Base-by-base conservation (phyloP, 1,284 basidiomycete genomes). In the Xerocomus alliaceus region DNA sequence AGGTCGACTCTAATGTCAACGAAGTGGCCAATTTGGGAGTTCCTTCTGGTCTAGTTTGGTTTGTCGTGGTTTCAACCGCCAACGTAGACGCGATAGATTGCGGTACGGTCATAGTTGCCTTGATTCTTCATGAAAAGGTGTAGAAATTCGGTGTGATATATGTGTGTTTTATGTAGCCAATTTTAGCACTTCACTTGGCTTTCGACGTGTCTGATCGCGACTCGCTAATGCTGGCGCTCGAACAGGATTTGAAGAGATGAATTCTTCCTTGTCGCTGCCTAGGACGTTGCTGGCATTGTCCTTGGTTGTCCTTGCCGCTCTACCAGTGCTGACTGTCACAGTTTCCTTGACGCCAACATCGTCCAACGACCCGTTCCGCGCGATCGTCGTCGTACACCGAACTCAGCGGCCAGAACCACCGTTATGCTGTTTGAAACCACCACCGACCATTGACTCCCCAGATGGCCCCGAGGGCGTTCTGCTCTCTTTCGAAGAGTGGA, bases 401-500 rank as follows among this genome's bases (percentile, higher is more conserved):
- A 41, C 64, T 11, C 62, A 35, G 62, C 80, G 75, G 34, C 80
- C 84, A 18, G 84, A 86, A 44, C 83, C 75, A 18, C 89, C 86
- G 3, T 69, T 91, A 54, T 92, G 91, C 75, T 90, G 88, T 68
- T 77, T 92, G 58, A 85, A 82, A 54, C 84, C 87, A 8, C 71
- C 81, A 20, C 77, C 81, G 24, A 79, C 84, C 3, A 66, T 81
- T 15, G 83, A 85, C 58, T 72, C 82, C 8, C 77, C 80, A 39
- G 88, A 91, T 56, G 74, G 70, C 9, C 75, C 74, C 4, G 86
- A 87, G 54, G 86, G 87, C 52, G 75, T 87, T 4, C 80, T 95
- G 32, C 84, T 94, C 26, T 91, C 91, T 0, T 97, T 97, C 71
- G 92, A 95, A 69, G 94, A 96, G 63, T 96, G 94, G 94, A 95